phyloP scores from a whole-genome alignment of 2,329 filamentous ascomycete genomes.

The Calonectria pseudoturangicola region DNA sequence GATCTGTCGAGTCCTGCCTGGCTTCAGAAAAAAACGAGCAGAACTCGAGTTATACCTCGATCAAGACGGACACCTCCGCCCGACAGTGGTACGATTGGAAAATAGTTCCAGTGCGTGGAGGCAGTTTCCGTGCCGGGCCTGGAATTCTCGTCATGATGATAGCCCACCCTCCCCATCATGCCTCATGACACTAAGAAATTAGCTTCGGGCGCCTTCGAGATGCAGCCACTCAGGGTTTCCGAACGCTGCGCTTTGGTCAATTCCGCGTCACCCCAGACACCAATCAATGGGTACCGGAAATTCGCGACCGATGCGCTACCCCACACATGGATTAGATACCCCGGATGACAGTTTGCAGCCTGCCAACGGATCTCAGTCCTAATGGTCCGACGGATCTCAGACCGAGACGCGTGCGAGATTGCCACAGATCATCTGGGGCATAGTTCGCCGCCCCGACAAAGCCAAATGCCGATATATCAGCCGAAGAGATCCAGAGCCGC shows the following conservation, averaged over 20 bases:
- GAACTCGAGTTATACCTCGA: constrained; percentile 27
- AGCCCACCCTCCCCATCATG: neutral
- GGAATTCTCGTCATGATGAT: constrained; percentile 17
- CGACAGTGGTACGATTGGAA: constrained; percentile 4
- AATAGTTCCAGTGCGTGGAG: constrained; percentile 22
- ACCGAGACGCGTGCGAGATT: neutral
- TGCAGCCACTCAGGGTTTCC: constrained; percentile 12
- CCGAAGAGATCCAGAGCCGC: neutral
- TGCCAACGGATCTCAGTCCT: neutral
- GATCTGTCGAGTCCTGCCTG: constrained; percentile 11
- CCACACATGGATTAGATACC: constrained; percentile 11
- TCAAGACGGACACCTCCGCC: constrained; percentile 4
- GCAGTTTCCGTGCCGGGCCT: constrained; percentile 25
- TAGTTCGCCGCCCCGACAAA: neutral
- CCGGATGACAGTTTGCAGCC: constrained; percentile 1
- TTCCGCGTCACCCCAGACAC: neutral
- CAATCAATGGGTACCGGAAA: constrained; percentile 24
- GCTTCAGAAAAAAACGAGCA: constrained; percentile 1
- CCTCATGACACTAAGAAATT: neutral
- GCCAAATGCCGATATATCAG: neutral
- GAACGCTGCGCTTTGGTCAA: constrained; percentile 4
- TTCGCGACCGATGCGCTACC: constrained; percentile 25
- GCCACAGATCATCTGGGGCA: neutral
- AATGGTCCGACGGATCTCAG: neutral
- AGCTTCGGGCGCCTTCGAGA: neutral